Conservation (phyloP, 2,329 filamentous ascomycete species). For the Sphaerostilbella broomeana region DNA sequence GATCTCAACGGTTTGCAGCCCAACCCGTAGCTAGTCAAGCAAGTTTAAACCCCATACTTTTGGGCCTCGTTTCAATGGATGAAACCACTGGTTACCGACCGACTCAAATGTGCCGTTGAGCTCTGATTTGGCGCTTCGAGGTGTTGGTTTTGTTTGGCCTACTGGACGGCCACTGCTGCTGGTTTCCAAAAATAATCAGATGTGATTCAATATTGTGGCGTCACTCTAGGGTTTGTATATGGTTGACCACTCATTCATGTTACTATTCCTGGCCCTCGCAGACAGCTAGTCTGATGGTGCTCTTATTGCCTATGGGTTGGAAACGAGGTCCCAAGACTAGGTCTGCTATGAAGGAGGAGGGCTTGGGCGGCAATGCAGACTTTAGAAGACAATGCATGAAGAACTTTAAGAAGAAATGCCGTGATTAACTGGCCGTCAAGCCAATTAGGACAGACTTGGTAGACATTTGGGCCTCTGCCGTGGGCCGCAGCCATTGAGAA, state of each 20-base stretch:
- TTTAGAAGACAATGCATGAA: conserved; percentile 19
- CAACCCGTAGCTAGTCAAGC: too few relatives aligned
- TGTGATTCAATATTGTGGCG: too few relatives aligned
- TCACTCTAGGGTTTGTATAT: background rate
- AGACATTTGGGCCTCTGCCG: conserved; percentile 5
- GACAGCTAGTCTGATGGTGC: too few relatives aligned
- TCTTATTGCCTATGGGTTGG: too few relatives aligned
- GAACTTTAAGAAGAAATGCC: conserved; percentile 2
- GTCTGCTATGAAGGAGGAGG: background rate
- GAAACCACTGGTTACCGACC: too few relatives aligned
- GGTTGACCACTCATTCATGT: background rate
- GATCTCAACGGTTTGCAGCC: too few relatives aligned
- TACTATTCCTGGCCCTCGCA: conserved; percentile 9
- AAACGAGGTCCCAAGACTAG: conserved; percentile 1
- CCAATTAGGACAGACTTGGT: conserved; percentile 6
- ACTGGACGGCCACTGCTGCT: too few relatives aligned
- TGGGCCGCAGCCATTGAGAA: background rate
- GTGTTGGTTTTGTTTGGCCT: too few relatives aligned
- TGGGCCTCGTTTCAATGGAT: conserved; percentile 9
- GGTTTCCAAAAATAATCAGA: too few relatives aligned
- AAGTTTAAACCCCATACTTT: too few relatives aligned
- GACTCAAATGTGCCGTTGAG: too few relatives aligned
- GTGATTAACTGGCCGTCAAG: background rate
- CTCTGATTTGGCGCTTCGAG: too few relatives aligned
- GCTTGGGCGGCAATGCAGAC: conserved; percentile 6